These are phyloP conservation scores for Mitragyna speciosa DNA, from an alignment of 257 asterid genomes.

Conservation along the genomic window DNA sequence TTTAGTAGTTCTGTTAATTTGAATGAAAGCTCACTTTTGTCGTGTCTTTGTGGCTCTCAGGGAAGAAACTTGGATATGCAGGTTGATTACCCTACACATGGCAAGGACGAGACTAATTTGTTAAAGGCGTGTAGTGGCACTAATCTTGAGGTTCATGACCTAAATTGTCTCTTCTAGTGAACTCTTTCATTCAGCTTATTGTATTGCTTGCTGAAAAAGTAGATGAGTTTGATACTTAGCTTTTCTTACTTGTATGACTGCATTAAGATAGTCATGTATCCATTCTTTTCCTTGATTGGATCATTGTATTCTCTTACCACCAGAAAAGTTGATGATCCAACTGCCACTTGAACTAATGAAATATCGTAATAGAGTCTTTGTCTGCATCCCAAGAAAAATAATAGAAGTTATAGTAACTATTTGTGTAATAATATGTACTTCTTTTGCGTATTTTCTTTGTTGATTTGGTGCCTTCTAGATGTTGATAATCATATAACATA, in stretches of 20 bases:
- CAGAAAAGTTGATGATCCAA: not conserved
- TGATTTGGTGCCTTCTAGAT: conserved; percentile 13
- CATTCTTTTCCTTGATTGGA: not conserved
- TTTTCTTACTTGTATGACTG: not conserved
- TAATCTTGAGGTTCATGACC: conserved; percentile 59
- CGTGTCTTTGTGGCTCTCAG: conserved; percentile 40
- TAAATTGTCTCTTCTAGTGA: not conserved
- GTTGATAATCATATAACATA: not conserved
- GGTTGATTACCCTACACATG: conserved; percentile 31
- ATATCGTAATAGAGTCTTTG: not conserved
- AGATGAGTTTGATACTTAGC: not conserved
- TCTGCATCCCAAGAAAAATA: not conserved
- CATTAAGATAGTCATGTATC: not conserved
- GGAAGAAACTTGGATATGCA: conserved; percentile 33
- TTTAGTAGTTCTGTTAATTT: not conserved
- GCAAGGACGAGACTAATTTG: conserved; percentile 34
- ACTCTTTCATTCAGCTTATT: not conserved
- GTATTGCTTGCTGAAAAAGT: not conserved
- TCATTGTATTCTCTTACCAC: not conserved
- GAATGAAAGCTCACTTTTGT: conserved; percentile 1
- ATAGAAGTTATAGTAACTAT: too few relatives aligned
- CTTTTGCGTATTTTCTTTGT: not conserved
- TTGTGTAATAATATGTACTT: not conserved
- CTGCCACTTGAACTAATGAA: not conserved
- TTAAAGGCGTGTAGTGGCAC: conserved; percentile 34